Conservation (phyloP, 140 eudicot species). For the Oenanthe javanica region DNA sequence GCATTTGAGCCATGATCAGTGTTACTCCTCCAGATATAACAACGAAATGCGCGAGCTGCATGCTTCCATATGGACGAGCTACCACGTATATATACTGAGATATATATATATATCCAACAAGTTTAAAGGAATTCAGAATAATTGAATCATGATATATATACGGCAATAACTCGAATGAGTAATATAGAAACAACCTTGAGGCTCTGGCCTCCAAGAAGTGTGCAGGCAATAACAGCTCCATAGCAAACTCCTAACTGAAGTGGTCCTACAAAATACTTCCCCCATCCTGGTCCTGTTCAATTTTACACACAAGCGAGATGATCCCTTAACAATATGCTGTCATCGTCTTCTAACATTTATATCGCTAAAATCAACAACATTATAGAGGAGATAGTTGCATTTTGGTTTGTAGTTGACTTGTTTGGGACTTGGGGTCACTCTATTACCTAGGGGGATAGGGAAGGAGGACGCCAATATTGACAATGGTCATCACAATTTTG, state of each 20-base stretch:
- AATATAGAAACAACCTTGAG: conserved; percentile 48
- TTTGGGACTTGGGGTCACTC: too few relatives aligned
- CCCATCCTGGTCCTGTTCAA: conserved; percentile 73
- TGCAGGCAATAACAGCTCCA: conserved; percentile 69
- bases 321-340: too few relatives aligned
- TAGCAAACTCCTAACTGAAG: conserved; percentile 67
- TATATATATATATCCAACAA: too few relatives aligned
- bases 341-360: too few relatives aligned
- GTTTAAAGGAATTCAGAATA: neutral
- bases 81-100: neutral
- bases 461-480: neutral
- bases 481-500: neutral
- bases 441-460: neutral
- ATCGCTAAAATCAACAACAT: too few relatives aligned
- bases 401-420: too few relatives aligned
- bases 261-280: conserved; percentile 68
- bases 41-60: conserved; percentile 66
- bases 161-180: neutral
- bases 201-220: conserved; percentile 86
- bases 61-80: conserved; percentile 35
- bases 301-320: neutral
- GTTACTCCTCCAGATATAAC: conserved; percentile 57
- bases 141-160: neutral
- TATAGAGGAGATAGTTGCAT: too few relatives aligned
- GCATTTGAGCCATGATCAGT: conserved; percentile 82